Conservation (phyloP, 225 moss, liverwort and hornwort species). For the Straminergon stramineum region DNA sequence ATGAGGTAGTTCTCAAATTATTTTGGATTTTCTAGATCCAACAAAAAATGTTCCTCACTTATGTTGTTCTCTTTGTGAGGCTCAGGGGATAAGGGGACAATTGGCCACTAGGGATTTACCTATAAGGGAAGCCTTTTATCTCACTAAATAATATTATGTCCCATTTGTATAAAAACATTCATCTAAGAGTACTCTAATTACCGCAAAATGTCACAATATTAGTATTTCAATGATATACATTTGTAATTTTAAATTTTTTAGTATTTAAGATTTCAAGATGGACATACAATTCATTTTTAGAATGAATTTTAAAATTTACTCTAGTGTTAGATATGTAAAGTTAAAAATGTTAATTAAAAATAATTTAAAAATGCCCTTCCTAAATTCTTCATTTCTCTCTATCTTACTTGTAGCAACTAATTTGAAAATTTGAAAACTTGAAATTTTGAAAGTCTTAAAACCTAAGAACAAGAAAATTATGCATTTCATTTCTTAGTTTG, state of each 20-base stretch:
- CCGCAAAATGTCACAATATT: neutral
- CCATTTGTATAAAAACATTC: neutral
- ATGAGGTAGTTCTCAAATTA: too few relatives aligned
- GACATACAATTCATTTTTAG: too few relatives aligned
- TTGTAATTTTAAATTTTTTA: neutral
- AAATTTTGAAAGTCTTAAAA: neutral
- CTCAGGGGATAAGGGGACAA: too few relatives aligned
- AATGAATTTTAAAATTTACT: too few relatives aligned
- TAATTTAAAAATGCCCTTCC: neutral
- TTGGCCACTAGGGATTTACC: too few relatives aligned
- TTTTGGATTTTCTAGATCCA: too few relatives aligned
- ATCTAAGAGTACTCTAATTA: neutral
- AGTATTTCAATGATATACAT: neutral
- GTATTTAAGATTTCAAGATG: too few relatives aligned
- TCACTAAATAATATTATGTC: neutral
- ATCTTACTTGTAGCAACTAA: neutral
- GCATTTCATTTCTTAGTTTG: neutral
- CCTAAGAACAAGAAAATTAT: neutral
- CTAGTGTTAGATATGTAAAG: neutral
- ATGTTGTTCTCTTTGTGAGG: too few relatives aligned
- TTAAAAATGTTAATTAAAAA: neutral
- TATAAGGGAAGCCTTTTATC: neutral
- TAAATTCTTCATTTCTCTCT: neutral
- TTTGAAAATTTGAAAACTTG: neutral
- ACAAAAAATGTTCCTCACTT: too few relatives aligned